A percentile compares a stretch with the other conserved stretches of the same genome.
phyloP scores from a whole-genome alignment of 768 basidiomycete species.

The Amanita subjunquillea region DNA sequence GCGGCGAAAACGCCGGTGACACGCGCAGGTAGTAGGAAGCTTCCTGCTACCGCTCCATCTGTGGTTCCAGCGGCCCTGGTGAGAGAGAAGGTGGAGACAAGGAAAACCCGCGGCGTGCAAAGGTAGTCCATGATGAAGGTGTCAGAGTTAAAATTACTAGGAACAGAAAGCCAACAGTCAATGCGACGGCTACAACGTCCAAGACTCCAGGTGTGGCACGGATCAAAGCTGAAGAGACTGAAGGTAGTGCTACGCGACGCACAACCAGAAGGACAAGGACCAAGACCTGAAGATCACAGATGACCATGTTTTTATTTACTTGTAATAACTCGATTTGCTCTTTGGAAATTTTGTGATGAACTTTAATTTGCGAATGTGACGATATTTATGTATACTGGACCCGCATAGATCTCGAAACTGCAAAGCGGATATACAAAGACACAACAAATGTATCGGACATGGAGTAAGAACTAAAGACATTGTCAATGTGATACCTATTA shows the following conservation, averaged over 20 bases:
- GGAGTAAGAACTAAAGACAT: not conserved
- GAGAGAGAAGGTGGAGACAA: not conserved
- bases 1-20: constrained; percentile 1
- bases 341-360: too few relatives aligned
- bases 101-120: not conserved
- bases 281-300: not conserved
- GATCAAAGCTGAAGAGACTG: not conserved
- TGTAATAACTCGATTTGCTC: not conserved
- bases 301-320: not conserved
- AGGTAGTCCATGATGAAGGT: not conserved
- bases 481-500: constrained; percentile 11
- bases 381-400: too few relatives aligned
- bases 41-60: constrained; percentile 4
- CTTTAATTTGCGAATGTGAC: too few relatives aligned
- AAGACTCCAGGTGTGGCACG: too few relatives aligned
- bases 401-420: not conserved
- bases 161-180: not conserved
- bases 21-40: not conserved
- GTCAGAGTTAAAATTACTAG: not conserved
- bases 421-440: not conserved
- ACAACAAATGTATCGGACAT: not conserved
- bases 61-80: not conserved
- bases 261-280: constrained; percentile 1
- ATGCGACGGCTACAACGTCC: not conserved
- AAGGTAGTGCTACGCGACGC: not conserved